phyloP scores from a whole-genome alignment of 768 basidiomycete species.

The Lyophyllum atratum region DNA sequence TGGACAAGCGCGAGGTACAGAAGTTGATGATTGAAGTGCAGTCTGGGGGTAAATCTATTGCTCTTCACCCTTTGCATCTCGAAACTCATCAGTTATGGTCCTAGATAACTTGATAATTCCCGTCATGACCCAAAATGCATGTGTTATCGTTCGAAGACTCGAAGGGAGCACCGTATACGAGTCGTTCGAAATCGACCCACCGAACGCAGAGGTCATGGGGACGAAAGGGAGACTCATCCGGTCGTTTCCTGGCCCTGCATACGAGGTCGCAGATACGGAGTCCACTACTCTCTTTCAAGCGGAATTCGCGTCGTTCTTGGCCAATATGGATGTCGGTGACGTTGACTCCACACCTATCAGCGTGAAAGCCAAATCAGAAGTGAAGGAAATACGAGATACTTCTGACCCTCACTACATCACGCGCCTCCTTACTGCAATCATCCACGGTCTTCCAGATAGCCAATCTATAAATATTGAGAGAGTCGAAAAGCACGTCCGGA shows the following conservation, averaged over 20 bases:
- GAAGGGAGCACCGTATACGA: constrained; percentile 37
- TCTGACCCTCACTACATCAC: constrained; percentile 50
- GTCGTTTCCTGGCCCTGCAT: constrained; percentile 48
- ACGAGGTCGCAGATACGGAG: constrained; percentile 30
- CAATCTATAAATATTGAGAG: constrained; percentile 25
- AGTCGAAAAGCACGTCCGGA: constrained; percentile 44
- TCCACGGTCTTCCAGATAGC: constrained; percentile 35
- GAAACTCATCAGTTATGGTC: not conserved
- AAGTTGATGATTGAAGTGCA: not conserved
- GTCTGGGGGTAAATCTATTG: not conserved
- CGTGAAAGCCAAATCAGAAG: constrained; percentile 35
- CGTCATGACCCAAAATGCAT: constrained; percentile 42
- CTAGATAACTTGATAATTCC: not conserved
- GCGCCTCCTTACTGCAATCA: constrained; percentile 47
- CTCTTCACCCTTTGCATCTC: not conserved
- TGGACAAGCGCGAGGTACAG: not conserved
- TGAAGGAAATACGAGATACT: constrained; percentile 41
- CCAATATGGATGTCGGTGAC: constrained; percentile 32
- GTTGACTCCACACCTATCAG: constrained; percentile 35
- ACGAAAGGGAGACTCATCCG: constrained; percentile 43
- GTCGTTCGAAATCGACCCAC: constrained; percentile 46
- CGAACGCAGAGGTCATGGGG: constrained; percentile 34
- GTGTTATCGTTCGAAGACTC: constrained; percentile 37
- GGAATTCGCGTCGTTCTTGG: constrained; percentile 41
- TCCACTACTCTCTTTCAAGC: constrained; percentile 29